Percentiles rank a stretch among this genome's conserved stretches.
Conservation (phyloP, 2,329 filamentous ascomycete genomes). For the Coniochaeta ligniaria region DNA sequence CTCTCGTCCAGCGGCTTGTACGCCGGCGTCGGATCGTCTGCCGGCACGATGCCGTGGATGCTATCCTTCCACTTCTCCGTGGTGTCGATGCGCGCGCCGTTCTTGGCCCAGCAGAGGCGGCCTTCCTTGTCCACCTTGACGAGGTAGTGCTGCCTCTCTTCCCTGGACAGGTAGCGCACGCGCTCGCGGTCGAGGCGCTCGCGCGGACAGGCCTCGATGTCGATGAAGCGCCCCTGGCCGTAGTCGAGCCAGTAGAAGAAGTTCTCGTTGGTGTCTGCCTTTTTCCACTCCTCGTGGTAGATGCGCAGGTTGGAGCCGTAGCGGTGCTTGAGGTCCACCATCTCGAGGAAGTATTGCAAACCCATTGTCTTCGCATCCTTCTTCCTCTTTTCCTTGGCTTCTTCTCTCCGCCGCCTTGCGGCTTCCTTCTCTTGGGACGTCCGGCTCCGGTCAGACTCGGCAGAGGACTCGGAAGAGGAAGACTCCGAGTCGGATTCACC, state of each 20-base stretch:
- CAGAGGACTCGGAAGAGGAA: constrained; percentile 16
- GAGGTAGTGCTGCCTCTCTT: constrained; percentile 76
- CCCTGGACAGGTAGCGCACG: constrained; percentile 75
- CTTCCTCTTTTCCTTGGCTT: constrained; percentile 49
- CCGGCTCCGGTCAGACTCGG: constrained; percentile 18
- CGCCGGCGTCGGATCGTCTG: constrained; percentile 51
- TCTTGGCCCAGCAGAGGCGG: constrained; percentile 80
- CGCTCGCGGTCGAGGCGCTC: constrained; percentile 69
- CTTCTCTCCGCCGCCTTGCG: constrained; percentile 30
- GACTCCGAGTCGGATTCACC: constrained; percentile 24
- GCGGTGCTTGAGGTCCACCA: constrained; percentile 80
- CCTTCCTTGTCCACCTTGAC: constrained; percentile 70
- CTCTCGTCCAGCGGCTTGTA: constrained; percentile 23
- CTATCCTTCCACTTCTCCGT: constrained; percentile 71
- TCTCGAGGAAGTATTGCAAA: constrained; percentile 75
- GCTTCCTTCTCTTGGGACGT: constrained; percentile 25
- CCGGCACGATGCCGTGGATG: constrained; percentile 63
- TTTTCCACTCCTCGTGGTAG: constrained; percentile 83
- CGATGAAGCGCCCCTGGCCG: constrained; percentile 64
- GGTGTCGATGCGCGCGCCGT: constrained; percentile 70
- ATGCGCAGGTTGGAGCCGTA: constrained; percentile 76
- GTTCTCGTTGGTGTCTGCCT: constrained; percentile 68
- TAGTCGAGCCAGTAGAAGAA: constrained; percentile 93
- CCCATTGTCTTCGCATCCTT: constrained; percentile 74
- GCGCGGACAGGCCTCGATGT: constrained; percentile 65